A percentile compares a stretch with the other conserved stretches of the same genome.
phyloP scores from a whole-genome alignment of 169 alveolate species.

The Eimeria falciformis region DNA sequence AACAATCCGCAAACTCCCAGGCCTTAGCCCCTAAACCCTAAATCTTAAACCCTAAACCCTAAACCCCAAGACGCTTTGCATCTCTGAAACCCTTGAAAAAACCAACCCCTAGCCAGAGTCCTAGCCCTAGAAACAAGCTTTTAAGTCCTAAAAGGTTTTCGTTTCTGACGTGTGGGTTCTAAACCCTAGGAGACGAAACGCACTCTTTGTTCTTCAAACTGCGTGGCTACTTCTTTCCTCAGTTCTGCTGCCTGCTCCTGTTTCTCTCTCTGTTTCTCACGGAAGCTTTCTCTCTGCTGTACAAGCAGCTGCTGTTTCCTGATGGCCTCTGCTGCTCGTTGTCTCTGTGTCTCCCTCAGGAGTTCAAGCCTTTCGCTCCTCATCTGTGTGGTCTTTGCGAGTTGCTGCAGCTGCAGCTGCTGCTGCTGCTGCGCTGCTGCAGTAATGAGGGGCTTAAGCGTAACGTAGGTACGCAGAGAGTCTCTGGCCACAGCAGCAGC shows the following conservation, averaged over 20 bases:
- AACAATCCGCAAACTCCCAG: background rate
- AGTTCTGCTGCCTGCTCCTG: background rate
- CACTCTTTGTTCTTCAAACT: background rate
- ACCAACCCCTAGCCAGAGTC: no score
- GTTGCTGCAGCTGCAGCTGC: slow-evolving; percentile 26
- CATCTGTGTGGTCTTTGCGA: background rate
- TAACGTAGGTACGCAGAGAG: background rate
- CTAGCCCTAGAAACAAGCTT: no score
- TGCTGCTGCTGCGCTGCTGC: background rate
- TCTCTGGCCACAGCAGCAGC: slow-evolving; percentile 30
- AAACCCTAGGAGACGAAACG: background rate
- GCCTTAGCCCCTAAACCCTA: background rate
- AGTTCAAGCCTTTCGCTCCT: background rate
- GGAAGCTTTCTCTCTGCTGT: background rate
- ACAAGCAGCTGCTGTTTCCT: slow-evolving; percentile 1
- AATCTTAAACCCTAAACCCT: background rate
- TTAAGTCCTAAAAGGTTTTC: no score
- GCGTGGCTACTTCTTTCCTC: background rate
- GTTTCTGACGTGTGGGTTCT: no score
- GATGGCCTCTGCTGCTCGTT: background rate
- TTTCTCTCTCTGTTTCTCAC: background rate
- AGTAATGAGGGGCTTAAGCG: background rate
- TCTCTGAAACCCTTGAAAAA: no score
- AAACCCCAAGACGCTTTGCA: no score
- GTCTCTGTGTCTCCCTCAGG: background rate